Percentiles rank a stretch among this genome's conserved stretches.
Evolutionary conservation across 2,329 filamentous ascomycete species (phyloP).

Genomic region (Diaporthe aspalathi): DNA sequence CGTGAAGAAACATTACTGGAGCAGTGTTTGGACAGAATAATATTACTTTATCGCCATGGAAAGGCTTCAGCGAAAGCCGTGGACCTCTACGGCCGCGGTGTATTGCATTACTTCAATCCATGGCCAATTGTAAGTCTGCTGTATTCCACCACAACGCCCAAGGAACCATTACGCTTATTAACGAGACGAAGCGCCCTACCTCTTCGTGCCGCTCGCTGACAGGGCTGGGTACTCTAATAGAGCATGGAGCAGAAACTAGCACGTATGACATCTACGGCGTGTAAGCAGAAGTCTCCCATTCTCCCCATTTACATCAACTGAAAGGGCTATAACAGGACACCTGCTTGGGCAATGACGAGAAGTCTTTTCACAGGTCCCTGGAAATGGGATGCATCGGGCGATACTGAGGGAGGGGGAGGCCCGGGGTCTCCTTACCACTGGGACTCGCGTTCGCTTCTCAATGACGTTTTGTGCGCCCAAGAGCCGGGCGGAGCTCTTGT

Average conservation of each 20-base stretch:
- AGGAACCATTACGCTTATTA: too few relatives aligned
- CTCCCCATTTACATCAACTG: too few relatives aligned
- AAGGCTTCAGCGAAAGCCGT: constrained; percentile 11
- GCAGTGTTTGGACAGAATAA: neutral
- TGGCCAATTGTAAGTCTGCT: neutral
- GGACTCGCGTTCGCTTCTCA: neutral
- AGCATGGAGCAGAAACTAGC: constrained; percentile 4
- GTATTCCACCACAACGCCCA: neutral
- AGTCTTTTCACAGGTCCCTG: too few relatives aligned
- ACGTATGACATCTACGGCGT: neutral
- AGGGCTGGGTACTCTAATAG: neutral
- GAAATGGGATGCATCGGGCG: too few relatives aligned
- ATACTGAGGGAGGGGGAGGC: too few relatives aligned
- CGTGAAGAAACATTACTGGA: neutral
- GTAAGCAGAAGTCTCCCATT: neutral
- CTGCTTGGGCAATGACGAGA: too few relatives aligned
- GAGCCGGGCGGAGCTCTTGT: neutral
- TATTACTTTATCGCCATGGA: constrained; percentile 10
- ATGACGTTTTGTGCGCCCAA: constrained; percentile 3
- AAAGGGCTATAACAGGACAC: too few relatives aligned
- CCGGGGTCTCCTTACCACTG: too few relatives aligned
- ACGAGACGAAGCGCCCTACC: too few relatives aligned
- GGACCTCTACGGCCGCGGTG: neutral
- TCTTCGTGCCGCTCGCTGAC: too few relatives aligned
- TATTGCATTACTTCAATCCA: neutral